Conservation (phyloP, 495 filamentous ascomycete genomes). For the Daldinia decipiens region DNA sequence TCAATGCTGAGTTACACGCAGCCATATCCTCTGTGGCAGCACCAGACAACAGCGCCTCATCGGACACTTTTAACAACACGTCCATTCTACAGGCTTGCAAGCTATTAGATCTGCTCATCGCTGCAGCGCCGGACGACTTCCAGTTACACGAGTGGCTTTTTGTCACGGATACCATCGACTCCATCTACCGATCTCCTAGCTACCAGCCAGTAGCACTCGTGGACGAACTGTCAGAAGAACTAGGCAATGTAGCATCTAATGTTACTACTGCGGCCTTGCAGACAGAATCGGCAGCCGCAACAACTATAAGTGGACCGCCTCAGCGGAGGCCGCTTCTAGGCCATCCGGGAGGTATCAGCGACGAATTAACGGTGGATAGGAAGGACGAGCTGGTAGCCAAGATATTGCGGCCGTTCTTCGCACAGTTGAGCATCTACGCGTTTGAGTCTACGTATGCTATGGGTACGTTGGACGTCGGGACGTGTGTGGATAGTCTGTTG, state of each 20-base stretch:
- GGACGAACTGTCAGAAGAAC: constrained; percentile 84
- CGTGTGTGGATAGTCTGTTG: constrained; percentile 74
- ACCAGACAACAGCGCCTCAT: constrained; percentile 65
- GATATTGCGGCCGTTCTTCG: constrained; percentile 88
- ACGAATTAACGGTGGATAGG: constrained; percentile 60
- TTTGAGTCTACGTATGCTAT: constrained; percentile 94
- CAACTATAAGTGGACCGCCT: constrained; percentile 31
- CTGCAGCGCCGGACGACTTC: constrained; percentile 93
- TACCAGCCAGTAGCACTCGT: constrained; percentile 80
- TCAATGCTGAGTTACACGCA: constrained; percentile 86
- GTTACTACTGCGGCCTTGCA: constrained; percentile 30
- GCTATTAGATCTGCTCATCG: constrained; percentile 83
- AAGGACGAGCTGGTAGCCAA: constrained; percentile 78
- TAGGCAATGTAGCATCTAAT: constrained; percentile 62
- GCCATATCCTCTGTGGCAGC: constrained; percentile 81
- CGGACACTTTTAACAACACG: constrained; percentile 78
- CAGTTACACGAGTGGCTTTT: constrained; percentile 97
- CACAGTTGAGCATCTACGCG: constrained; percentile 86
- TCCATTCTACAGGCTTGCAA: constrained; percentile 91
- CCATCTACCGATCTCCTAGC: constrained; percentile 83
- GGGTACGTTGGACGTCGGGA: constrained; percentile 72
- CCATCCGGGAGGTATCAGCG: constrained; percentile 56
- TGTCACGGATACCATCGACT: constrained; percentile 95
- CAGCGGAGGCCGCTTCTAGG: constrained; percentile 61
- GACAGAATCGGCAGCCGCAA: constrained; percentile 47